Conservation (phyloP, 495 filamentous ascomycete species). For the Venustampulla echinocandica region DNA sequence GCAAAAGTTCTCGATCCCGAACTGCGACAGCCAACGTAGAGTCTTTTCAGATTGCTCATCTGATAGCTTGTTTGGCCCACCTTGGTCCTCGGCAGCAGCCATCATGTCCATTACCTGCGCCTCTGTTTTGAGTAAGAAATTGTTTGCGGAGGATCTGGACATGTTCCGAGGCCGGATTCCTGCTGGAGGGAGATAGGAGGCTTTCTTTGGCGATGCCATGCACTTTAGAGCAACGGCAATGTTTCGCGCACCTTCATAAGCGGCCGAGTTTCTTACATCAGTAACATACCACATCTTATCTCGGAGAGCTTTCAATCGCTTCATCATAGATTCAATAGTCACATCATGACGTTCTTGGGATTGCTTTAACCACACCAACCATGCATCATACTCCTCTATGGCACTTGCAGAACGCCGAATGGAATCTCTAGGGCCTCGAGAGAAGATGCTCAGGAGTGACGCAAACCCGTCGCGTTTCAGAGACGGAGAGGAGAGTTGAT, state of each 20-base stretch:
- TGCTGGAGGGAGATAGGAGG: slow-evolving; percentile 25
- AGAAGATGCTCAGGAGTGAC: slow-evolving; percentile 61
- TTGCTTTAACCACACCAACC: slow-evolving; percentile 67
- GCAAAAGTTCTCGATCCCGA: slow-evolving; percentile 86
- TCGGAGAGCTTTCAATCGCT: slow-evolving; percentile 55
- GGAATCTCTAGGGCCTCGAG: slow-evolving; percentile 56
- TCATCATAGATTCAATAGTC: slow-evolving; percentile 58
- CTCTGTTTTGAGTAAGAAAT: slow-evolving; percentile 73
- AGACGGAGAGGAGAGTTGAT: slow-evolving; percentile 51
- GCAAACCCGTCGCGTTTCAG: slow-evolving; percentile 57
- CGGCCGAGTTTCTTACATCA: slow-evolving; percentile 84
- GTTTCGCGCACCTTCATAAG: slow-evolving; percentile 82
- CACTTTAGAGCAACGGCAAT: slow-evolving; percentile 80
- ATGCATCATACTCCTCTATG: slow-evolving; percentile 65
- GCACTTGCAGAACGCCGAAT: slow-evolving; percentile 55
- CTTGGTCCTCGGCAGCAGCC: slow-evolving; percentile 73
- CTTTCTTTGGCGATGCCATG: slow-evolving; percentile 64
- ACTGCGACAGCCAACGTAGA: slow-evolving; percentile 71
- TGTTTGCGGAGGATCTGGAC: slow-evolving; percentile 49
- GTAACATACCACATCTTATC: slow-evolving; percentile 99
- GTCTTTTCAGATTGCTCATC: slow-evolving; percentile 91
- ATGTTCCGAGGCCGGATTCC: slow-evolving; percentile 28
- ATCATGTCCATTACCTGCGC: slow-evolving; percentile 82
- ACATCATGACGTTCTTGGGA: slow-evolving; percentile 62
- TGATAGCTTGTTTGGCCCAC: slow-evolving; percentile 88